Base-by-base conservation (phyloP, 345 rosid species). In the Rhizophora apiculata region DNA sequence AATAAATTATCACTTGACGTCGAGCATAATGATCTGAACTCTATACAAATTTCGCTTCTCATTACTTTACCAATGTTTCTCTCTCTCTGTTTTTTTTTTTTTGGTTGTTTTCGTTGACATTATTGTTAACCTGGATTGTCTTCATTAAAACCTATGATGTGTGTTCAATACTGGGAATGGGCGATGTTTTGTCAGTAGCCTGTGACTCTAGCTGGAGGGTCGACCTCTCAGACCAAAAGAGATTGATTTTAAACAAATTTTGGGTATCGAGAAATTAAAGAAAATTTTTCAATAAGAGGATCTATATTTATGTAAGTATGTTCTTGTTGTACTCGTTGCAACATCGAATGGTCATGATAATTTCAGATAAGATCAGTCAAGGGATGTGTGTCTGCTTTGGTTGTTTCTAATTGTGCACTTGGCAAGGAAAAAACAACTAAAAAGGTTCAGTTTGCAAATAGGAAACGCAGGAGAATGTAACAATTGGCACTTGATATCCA, bases 1-100 rank as follows among this genome's bases (percentile, higher is more conserved):
- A 74, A 78, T 60, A 75, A 49, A 1, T 43, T 52, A 7, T 36
- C 48, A 61, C 74, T 48, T 70, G 72, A 68, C 69, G 74, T 54
- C 11, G 62, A 59, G 22, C 29, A 61, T 39, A 18, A 22, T 22
- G 6, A 5, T 21, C 26, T 34, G 83, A 77, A 60, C 30, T 55
- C 29, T 3, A 55, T 54, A 2, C 60, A 2, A 55, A 55, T 11
- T 26, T 55, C 60, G 30, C 29, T 55, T 10, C 27, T 21, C 60
- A 22, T 22, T 15, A 15, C 16, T 15, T 43, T 43, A 13, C 49
- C 18, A 43, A 43, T 2, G 19, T 11, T 0, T 43, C 5, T 10
- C n/a, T 39, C 0, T 39, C 1, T 10, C 0, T 55, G 22, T 55
- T 4, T 8, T 22, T 55, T 0, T 4, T 21, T 1, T 22, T 21